These are phyloP conservation scores for Halenospora varia DNA, from an alignment of 495 filamentous ascomycete genomes.

Conservation along the genomic window DNA sequence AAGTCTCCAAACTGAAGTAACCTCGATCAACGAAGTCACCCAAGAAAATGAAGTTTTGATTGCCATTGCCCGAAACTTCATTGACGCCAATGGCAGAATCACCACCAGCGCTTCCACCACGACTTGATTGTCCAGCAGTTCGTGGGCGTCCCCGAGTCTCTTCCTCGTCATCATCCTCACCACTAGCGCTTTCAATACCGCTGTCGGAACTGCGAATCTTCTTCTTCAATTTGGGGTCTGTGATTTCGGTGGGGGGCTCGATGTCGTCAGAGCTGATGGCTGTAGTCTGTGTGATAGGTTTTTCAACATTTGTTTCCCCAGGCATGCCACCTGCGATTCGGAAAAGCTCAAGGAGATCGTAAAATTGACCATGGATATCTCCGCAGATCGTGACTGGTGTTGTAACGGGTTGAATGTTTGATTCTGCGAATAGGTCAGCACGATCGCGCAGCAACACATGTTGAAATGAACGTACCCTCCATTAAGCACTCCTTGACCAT, in stretches of 20 bases:
- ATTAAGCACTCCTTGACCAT: slow-evolving; percentile 97
- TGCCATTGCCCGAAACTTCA: slow-evolving; percentile 51
- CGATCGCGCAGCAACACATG: not conserved
- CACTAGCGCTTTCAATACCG: slow-evolving; percentile 36
- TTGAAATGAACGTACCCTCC: slow-evolving; percentile 62
- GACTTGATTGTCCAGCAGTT: slow-evolving; percentile 34
- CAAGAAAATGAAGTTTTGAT: slow-evolving; percentile 90
- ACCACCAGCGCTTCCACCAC: slow-evolving; percentile 32
- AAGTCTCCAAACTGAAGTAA: slow-evolving; percentile 96
- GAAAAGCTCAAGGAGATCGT: slow-evolving; percentile 95
- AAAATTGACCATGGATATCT: slow-evolving; percentile 98
- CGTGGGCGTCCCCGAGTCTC: slow-evolving; percentile 39
- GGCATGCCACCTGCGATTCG: slow-evolving; percentile 95
- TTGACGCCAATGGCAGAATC: slow-evolving; percentile 38
- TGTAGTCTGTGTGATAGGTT: slow-evolving; percentile 45
- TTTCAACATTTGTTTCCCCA: slow-evolving; percentile 62
- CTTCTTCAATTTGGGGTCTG: slow-evolving; percentile 75
- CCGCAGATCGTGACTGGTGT: slow-evolving; percentile 98
- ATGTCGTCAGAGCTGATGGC: slow-evolving; percentile 81
- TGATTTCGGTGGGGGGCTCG: slow-evolving; percentile 81
- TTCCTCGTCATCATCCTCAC: slow-evolving; percentile 49
- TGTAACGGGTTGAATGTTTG: slow-evolving; percentile 92
- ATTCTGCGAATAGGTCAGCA: slow-evolving; percentile 55
- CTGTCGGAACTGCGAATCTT: slow-evolving; percentile 60
- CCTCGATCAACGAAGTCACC: slow-evolving; percentile 97